These are phyloP conservation scores for Odontarrhena argentea DNA, from an alignment of 345 rosid genomes.

Conservation along the genomic window DNA sequence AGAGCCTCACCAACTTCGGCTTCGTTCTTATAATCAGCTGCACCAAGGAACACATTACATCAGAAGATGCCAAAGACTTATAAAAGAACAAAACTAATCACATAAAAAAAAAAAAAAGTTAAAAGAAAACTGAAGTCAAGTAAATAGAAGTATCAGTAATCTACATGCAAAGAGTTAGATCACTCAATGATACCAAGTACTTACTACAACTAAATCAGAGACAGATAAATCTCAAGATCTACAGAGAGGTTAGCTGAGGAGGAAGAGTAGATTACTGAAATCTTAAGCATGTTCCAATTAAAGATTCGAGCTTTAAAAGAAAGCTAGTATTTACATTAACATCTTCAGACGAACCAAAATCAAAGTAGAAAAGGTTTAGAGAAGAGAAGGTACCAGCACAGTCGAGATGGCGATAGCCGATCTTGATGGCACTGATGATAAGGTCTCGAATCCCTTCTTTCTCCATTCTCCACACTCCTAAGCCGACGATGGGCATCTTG, in stretches of 20 bases:
- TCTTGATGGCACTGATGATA: slow-evolving; percentile 66
- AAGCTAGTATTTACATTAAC: slow-evolving; percentile 4
- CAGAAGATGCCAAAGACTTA: not conserved
- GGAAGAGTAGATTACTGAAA: slow-evolving; percentile 4
- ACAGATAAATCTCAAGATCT: slow-evolving; percentile 13
- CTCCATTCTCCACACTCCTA: slow-evolving; percentile 95
- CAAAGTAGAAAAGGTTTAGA: not conserved
- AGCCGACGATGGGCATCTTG: slow-evolving; percentile 77
- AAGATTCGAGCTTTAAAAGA: not conserved
- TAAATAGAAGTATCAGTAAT: not conserved
- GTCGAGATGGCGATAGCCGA: slow-evolving; percentile 92
- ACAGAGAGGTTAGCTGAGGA: not conserved
- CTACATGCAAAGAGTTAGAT: not conserved
- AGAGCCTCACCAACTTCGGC: slow-evolving; percentile 75
- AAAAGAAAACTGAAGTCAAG: not conserved
- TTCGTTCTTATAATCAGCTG: slow-evolving; percentile 82
- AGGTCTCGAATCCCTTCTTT: slow-evolving; percentile 62
- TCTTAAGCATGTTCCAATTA: not conserved
- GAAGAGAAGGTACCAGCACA: slow-evolving; percentile 62
- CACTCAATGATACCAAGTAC: slow-evolving; percentile 10
- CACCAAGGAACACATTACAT: slow-evolving; percentile 18
- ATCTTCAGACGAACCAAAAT: not conserved
- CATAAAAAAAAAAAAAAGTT: not conserved
- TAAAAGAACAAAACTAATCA: not conserved
- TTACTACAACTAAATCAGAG: not conserved